These are phyloP conservation scores for Xylaria intraflava DNA, from an alignment of 495 filamentous ascomycete genomes.

Conservation along the genomic window DNA sequence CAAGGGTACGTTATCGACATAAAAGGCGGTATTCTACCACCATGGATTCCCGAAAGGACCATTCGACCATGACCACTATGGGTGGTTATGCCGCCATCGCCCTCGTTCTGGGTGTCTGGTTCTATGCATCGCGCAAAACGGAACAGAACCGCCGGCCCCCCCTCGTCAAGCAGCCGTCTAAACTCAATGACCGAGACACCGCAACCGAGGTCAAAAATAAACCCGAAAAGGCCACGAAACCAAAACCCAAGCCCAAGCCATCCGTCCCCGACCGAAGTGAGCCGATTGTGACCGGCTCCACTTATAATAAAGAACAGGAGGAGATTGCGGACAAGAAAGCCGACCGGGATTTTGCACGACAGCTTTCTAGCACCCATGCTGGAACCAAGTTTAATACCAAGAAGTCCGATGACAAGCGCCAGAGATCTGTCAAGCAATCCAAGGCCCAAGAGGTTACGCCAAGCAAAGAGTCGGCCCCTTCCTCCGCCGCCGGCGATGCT, in stretches of 20 bases:
- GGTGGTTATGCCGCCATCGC: constrained; percentile 54
- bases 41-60: constrained; percentile 34
- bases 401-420: constrained; percentile 54
- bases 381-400: constrained; percentile 50
- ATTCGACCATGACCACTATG: constrained; percentile 37
- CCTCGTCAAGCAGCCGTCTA: constrained; percentile 26
- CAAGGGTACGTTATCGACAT: neutral
- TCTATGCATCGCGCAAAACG: constrained; percentile 25
- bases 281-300: constrained; percentile 5
- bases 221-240: constrained; percentile 21
- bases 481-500: constrained; percentile 73
- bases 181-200: constrained; percentile 25
- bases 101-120: constrained; percentile 38
- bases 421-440: constrained; percentile 52
- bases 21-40: constrained; percentile 9
- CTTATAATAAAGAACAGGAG: constrained; percentile 21
- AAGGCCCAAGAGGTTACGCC: constrained; percentile 38
- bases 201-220: constrained; percentile 25
- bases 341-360: constrained; percentile 66
- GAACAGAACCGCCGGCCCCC: constrained; percentile 33
- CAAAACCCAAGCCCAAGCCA: constrained; percentile 26
- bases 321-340: constrained; percentile 47
- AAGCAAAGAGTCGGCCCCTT: constrained; percentile 47
- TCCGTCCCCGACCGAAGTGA: constrained; percentile 14
- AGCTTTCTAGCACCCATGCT: constrained; percentile 58